Base-by-base conservation (phyloP, 208 protist genomes). In the Entamoeba invadens region DNA sequence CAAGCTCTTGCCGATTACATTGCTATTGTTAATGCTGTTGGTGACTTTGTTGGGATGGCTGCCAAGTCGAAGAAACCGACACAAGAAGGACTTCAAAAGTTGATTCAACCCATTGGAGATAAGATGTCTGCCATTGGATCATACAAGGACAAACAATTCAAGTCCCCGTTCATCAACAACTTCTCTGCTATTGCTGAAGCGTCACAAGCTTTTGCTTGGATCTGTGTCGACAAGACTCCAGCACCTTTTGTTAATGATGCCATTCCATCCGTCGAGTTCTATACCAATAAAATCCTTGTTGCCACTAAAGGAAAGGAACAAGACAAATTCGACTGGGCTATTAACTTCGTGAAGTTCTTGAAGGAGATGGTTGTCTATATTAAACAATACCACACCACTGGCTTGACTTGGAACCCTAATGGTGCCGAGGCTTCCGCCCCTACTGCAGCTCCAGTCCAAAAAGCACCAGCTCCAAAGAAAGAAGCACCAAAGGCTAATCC, bases 371-470 rank as follows among this genome's bases (percentile, higher is more conserved):
- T 93, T n/a, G 46, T 68, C 42, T 93, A 93, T 10, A 93, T 93
- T 93, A 93, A 93, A n/a, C 91, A 93, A 93, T 93, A 93, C 42
- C 91, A 93, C 21, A 93, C 91, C 10, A 93, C 91, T n/a, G 91
- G 91, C 25, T n/a, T 93, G 25, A n/a, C 8, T 50, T 93, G 91
- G 91, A 93, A 93, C 38, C 57, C 57, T 42, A 77, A 77, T n/a
- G 57, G 57, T n/a, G 57, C 6, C 10, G 4, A 42, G 25, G 57
- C 57, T 77, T 77, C 57, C 38, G 31, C 8, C 10, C 31, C 21
- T 77, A n/a, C 4, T 6, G 16, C 57, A 77, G 4, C 57, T 6
- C 57, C 57, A n/a, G 38, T 42, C 25, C 6, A 10, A n/a, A n/a
- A 77, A 77, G 0, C 2, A 42, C 6, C 6, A 77, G 5, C 8